Evolutionary conservation across 345 rosid genomes (phyloP), one percentile per base, ranked within the genome.

Genomic region (Psidium friedrichsthalianum): DNA sequence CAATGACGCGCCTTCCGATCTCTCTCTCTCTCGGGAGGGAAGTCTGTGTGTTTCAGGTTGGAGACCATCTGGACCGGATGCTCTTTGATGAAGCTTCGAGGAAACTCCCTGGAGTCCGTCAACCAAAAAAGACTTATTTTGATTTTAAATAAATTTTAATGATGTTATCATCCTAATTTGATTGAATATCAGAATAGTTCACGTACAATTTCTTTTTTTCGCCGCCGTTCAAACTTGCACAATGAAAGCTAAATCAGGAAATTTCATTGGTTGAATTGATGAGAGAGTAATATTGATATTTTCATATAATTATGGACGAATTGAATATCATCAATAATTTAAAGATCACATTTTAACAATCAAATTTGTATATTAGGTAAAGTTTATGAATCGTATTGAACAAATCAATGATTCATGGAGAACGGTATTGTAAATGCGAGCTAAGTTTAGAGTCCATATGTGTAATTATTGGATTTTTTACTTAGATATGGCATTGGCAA

Each of bases 181-280:
- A 0, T 6, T 59, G 20, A 13, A 59, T 12, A 59, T 59, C 20
- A 13, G 20, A 27, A 59, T 59, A n/a, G 0, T 0, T 3, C 7
- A 12, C 0, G 4, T 0, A 0, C 11, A 27, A 27, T 15, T 0
- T 27, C 6, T 8, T 61, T 3, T 3, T 61, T 61, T 3, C 2
- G 1, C 11, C 0, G 0, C 1, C 9, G 5, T 61, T 14, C 0
- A 0, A 29, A 29, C 11, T 29, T 29, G 1, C 1, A 1, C 0
- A 0, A 7, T 29, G 16, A 15, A 61, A 61, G 20, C 2, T 6
- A 61, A 61, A 27, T 61, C 5, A 2, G 3, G 1, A 27, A 61
- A 27, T 27, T 29, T 14, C 10, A 0, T 6, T 27, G 6, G 12
- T 0, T 14, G 8, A 14, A 61, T 27, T 27, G 1, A 27, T 27